Evolutionary conservation across 1,284 basidiomycete species (phyloP), one percentile per base, ranked within the genome.

Genomic region (Microbotryum intermedium): DNA sequence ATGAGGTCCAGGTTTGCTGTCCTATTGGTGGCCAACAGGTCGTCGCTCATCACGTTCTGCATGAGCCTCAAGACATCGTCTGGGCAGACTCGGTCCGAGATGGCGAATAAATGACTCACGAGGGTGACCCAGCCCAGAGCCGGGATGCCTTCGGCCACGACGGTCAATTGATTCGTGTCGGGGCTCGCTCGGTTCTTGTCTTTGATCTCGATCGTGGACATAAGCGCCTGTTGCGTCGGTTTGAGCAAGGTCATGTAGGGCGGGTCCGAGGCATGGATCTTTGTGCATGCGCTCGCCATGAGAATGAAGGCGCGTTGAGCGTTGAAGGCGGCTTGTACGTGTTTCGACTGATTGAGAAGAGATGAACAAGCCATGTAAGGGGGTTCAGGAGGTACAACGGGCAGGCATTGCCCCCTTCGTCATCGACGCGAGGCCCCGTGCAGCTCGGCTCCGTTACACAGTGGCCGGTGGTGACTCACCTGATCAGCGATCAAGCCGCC

Each of bases 61-160:
- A 13, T 1, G 16, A 42, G 10, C 42, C 28, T 26, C 2, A 1
- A 23, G 46, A 0, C 42, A 26, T 50, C 43, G 4, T 20, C 13
- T 46, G 28, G 26, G 20, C 39, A 20, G 26, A 10, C 18, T 18
- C 4, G 21, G 1, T 21, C 21, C 39, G 18, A 16, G 3, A 7
- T 6, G 16, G 25, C 6, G 13, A 11, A 13, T 4, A 44, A 42
- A 47, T 9, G 42, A 72, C 77, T 74, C 70, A 91, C 90, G 57
- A 85, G 79, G 51, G 86, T 82, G 50, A 98, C 84, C 94, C 94
- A 99, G n/a, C 86, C 93, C 56, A 90, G 83, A n/a, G 82, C 85
- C 10, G 86, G 80, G 1, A 84, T 85, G 16, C 88, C 90, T 72
- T 95, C 93, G 16, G 85, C 83, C 42, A 97, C 78, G 42, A 85